Percentiles rank a stretch among this genome's conserved stretches.
Conservation (phyloP, 345 rosid species). For the Acer campestre region DNA sequence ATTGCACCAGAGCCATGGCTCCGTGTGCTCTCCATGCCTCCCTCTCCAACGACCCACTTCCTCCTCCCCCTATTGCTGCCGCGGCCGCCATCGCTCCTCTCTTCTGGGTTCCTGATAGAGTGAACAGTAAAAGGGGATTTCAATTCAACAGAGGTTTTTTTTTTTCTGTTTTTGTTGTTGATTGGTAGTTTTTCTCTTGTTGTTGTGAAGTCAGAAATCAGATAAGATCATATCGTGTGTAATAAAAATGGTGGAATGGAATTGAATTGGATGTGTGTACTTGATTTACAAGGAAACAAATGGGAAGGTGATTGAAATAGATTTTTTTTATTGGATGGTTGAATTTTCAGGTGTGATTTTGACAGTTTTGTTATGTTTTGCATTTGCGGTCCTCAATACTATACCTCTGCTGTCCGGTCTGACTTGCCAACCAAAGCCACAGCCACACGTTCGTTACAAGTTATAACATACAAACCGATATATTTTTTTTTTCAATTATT, state of each 20-base stretch:
- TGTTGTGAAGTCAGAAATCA: not conserved
- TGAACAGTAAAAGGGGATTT: not conserved
- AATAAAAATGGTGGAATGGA: not conserved
- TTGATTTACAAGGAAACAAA: not conserved
- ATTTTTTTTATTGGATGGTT: not conserved
- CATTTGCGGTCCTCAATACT: not conserved
- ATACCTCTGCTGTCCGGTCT: too few relatives aligned
- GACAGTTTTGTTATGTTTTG: not conserved
- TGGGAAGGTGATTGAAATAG: not conserved
- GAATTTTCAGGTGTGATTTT: not conserved
- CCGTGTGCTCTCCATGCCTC: conserved; percentile 69
- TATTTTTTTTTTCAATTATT: too few relatives aligned
- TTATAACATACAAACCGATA: too few relatives aligned
- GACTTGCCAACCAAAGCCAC: too few relatives aligned
- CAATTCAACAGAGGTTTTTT: not conserved
- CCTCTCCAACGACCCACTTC: conserved; percentile 33
- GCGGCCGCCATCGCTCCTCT: not conserved
- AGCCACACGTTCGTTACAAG: not conserved
- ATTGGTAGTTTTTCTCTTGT: not conserved
- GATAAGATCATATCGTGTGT: not conserved
- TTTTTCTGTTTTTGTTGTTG: not conserved
- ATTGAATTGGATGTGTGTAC: not conserved
- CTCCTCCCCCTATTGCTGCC: not conserved
- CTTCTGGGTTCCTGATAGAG: not conserved
- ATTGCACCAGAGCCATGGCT: conserved; percentile 89